A percentile compares a stretch with the other conserved stretches of the same genome.
Evolutionary conservation across 192 early-diverging fungal genomes (phyloP).

Genomic region (Allomyces macrogynus): DNA sequence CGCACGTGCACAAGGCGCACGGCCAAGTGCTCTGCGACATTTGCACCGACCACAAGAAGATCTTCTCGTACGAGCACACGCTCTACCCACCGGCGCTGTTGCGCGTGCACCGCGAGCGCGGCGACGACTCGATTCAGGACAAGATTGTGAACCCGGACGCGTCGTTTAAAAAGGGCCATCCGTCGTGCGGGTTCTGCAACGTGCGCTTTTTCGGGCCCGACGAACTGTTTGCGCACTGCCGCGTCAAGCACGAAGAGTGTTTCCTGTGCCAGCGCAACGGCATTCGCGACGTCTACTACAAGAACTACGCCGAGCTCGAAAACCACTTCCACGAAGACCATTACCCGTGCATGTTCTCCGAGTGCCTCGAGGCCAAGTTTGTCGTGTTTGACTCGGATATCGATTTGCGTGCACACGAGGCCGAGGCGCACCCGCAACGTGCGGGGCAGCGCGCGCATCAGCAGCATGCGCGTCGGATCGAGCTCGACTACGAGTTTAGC

Average conservation of each 20-base stretch:
- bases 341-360: conserved; percentile 50
- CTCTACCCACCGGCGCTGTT: conserved; percentile 58
- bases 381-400: conserved; percentile 82
- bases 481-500: neutral
- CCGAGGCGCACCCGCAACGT: conserved; percentile 16
- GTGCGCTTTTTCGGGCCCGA: conserved; percentile 71
- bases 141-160: conserved; percentile 20
- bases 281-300: conserved; percentile 65
- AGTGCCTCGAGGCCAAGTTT: conserved; percentile 86
- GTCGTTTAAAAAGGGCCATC: conserved; percentile 63
- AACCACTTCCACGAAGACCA: conserved; percentile 70
- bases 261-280: conserved; percentile 60
- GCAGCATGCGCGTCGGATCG: neutral
- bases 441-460: neutral
- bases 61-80: conserved; percentile 81
- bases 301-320: conserved; percentile 52
- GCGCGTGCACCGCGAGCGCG: conserved; percentile 48
- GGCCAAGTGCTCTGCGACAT: conserved; percentile 61
- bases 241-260: conserved; percentile 83
- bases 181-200: conserved; percentile 74
- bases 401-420: conserved; percentile 77
- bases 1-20: conserved; percentile 60
- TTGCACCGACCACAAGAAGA: conserved; percentile 71
- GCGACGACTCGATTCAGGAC: conserved; percentile 39
- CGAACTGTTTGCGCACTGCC: conserved; percentile 87